phyloP scores from a whole-genome alignment of 345 rosid genomes.

The Hypericum androsaemum region DNA sequence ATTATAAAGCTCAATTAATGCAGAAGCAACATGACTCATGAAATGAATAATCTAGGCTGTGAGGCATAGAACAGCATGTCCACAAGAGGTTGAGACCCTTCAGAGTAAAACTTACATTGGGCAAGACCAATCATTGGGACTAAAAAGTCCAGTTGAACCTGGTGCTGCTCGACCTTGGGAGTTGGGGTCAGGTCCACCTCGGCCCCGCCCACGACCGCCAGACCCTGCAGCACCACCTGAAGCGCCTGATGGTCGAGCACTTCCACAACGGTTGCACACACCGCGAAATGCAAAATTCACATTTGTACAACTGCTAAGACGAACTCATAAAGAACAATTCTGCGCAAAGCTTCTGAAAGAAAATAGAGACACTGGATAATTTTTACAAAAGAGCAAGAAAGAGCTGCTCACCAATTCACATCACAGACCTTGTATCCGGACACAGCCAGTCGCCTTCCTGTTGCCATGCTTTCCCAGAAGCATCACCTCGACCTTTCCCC shows the following conservation, averaged over 20 bases:
- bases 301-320: constrained; percentile 73
- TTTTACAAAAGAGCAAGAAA: constrained; percentile 51
- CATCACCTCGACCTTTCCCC: constrained; percentile 74
- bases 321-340: constrained; percentile 23
- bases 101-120: constrained; percentile 66
- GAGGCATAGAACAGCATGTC: no score
- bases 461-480: constrained; percentile 76
- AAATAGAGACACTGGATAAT: background rate
- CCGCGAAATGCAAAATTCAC: constrained; percentile 98
- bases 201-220: constrained; percentile 84
- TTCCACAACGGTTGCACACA: constrained; percentile 91
- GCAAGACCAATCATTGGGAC: constrained; percentile 99
- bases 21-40: no score
- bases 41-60: no score
- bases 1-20: no score
- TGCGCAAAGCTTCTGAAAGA: constrained; percentile 3
- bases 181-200: constrained; percentile 44
- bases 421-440: constrained; percentile 99
- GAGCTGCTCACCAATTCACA: constrained; percentile 99
- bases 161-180: constrained; percentile 40
- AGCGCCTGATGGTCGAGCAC: constrained; percentile 87
- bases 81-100: background rate
- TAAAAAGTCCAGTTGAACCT: constrained; percentile 76
- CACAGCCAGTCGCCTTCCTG: constrained; percentile 99
- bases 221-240: constrained; percentile 62